Evolutionary conservation across 164 flowering plant species (phyloP), one percentile per base, ranked within the genome.

Genomic region (Vitis cinerea): DNA sequence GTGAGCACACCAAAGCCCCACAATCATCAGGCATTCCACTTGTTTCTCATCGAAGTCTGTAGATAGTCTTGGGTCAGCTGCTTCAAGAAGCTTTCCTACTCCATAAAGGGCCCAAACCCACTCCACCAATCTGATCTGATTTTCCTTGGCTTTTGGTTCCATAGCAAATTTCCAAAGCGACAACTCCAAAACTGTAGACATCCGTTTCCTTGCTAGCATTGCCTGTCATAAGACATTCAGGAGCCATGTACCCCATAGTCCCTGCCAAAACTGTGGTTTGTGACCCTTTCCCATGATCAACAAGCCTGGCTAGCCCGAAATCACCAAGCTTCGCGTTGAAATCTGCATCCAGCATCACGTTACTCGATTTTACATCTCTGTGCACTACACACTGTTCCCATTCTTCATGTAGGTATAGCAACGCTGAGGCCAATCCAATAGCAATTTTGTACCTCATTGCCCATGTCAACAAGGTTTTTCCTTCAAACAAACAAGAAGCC

Each of bases 1-100:
- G 31, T 79, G 69, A 70, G 74, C 71, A 29, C 82, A 79, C 82
- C 82, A 79, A 13, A 79, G 56, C 50, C 82, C 80, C 10, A 79
- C 80, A 11, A 59, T 74, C 72, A 76, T 63, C 80, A 79, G 64
- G 5, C 67, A 37, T 57, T 67, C 77, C 17, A 76, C 31, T 64
- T 79, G 61, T 23, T 68, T 37, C 50, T 29, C 61, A 3, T 76
- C 74, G 29, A 57, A 76, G 0, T 75, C 69, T 50, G 2, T 48
- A 4, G 23, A 1, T 15, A 70, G 49, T 57, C 58, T 72, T 19
- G 53, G 63, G 15, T 73, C 76, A 3, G 31, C 72, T 8, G 72
- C 72, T 5, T 63, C 58, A 12, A 53, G 8, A 16, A 62, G 54
- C 15, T 19, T 61, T 55, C 68, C 72, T 5, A 1, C 19, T 11